These are phyloP conservation scores for Metarhizium rileyi DNA, from an alignment of 2,329 filamentous ascomycete genomes.

Conservation along the genomic window DNA sequence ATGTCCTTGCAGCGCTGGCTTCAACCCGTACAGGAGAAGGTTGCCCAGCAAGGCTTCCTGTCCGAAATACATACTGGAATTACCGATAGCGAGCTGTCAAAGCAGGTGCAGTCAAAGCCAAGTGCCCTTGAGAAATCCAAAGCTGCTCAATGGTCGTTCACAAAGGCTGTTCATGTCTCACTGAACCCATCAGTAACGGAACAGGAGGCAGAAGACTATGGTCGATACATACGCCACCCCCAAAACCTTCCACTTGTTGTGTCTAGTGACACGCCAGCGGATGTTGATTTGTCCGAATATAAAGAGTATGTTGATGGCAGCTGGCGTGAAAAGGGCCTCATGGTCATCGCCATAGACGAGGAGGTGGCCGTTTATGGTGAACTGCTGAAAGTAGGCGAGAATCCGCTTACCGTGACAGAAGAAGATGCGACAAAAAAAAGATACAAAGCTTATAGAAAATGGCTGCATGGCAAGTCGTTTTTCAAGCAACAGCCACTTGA, in stretches of 20 bases:
- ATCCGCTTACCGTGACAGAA: conserved; percentile 77
- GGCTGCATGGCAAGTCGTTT: conserved; percentile 87
- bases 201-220: conserved; percentile 76
- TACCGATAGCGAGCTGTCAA: conserved; percentile 1
- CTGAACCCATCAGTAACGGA: conserved; percentile 73
- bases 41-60: conserved; percentile 8
- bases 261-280: conserved; percentile 53
- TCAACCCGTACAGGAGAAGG: conserved; percentile 35
- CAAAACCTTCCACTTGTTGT: conserved; percentile 79
- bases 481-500: conserved; percentile 79
- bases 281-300: conserved; percentile 57
- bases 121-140: conserved; percentile 65
- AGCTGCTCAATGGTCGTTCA: conserved; percentile 80
- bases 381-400: conserved; percentile 66
- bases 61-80: neutral
- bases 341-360: conserved; percentile 38
- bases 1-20: conserved; percentile 54
- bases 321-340: conserved; percentile 50
- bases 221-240: conserved; percentile 80
- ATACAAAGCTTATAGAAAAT: conserved; percentile 94
- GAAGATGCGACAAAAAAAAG: conserved; percentile 86
- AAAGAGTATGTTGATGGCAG: conserved; percentile 68
- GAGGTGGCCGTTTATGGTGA: conserved; percentile 56
- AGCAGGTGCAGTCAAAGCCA: conserved; percentile 35
- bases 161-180: conserved; percentile 75